Conservation (phyloP, 371 early-diverging fungal species). For the Zychaea mexicana region DNA sequence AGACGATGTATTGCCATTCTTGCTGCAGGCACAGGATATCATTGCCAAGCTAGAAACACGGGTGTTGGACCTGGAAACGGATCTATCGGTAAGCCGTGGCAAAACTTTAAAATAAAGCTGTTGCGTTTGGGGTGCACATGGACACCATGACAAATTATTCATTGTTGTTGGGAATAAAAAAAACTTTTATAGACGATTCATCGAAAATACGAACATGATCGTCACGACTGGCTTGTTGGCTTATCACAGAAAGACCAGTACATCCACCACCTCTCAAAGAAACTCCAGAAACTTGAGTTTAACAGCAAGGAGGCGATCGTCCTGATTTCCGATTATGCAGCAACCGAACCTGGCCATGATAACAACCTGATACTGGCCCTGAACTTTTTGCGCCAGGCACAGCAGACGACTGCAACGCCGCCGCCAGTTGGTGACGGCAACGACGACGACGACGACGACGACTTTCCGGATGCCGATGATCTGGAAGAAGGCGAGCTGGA, state of each 20-base stretch:
- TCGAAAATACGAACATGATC: constrained; percentile 57
- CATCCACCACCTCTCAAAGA: constrained; percentile 52
- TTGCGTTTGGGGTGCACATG: no score
- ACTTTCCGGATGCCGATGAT: constrained; percentile 22
- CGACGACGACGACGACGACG: constrained; percentile 18
- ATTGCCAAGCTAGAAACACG: constrained; percentile 55
- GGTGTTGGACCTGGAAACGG: constrained; percentile 56
- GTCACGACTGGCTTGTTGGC: constrained; percentile 55
- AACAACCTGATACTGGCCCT: constrained; percentile 40
- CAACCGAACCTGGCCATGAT: constrained; percentile 8
- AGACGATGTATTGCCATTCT: constrained; percentile 54
- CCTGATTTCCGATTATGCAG: constrained; percentile 40
- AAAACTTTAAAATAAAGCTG: no score
- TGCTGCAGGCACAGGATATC: constrained; percentile 60
- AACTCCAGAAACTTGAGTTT: constrained; percentile 51
- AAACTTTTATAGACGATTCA: constrained; percentile 60
- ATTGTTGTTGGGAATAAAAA: no score
- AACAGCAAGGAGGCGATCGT: constrained; percentile 57
- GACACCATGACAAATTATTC: no score
- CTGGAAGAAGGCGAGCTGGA: constrained; percentile 49
- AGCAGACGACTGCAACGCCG: constrained; percentile 26
- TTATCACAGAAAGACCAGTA: constrained; percentile 60
- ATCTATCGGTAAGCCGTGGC: constrained; percentile 47
- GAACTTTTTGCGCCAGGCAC: constrained; percentile 50
- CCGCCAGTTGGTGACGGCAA: constrained; percentile 28